Evolutionary conservation across 1,284 basidiomycete species (phyloP).

Genomic region (Coriolopsis trogii): DNA sequence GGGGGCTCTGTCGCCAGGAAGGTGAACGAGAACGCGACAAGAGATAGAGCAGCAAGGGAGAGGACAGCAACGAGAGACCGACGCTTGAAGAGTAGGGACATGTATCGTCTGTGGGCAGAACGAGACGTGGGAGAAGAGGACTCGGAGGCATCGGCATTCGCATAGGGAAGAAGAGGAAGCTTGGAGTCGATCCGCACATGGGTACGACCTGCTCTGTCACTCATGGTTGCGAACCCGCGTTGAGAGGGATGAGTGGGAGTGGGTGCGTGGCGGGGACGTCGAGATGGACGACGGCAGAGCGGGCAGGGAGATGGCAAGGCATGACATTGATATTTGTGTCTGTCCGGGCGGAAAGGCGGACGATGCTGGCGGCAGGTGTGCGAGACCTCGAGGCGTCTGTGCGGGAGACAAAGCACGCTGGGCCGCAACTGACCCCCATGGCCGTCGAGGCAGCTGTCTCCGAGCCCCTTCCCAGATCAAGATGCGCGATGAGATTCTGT

Average conservation of each 20-base stretch:
- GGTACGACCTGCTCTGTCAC: conserved; percentile 9
- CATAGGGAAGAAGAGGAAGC: conserved; percentile 31
- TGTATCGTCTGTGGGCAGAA: conserved; percentile 13
- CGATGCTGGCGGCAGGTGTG: no score
- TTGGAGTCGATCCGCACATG: conserved; percentile 31
- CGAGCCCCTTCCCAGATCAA: neutral
- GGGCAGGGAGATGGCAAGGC: no score
- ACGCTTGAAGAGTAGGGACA: conserved; percentile 22
- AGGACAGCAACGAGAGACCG: conserved; percentile 30
- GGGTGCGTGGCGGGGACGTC: conserved; percentile 5
- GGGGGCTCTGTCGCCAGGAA: conserved; percentile 4
- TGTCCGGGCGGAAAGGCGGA: no score
- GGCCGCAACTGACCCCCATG: no score
- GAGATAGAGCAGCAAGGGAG: conserved; percentile 38
- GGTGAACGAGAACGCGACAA: conserved; percentile 32
- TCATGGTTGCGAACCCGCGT: conserved; percentile 4
- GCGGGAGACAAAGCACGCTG: no score
- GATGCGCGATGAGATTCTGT: neutral
- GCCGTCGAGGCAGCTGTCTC: neutral
- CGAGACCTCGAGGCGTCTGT: neutral
- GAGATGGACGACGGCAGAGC: conserved; percentile 2
- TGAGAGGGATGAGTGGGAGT: conserved; percentile 8
- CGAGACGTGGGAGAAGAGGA: conserved; percentile 18
- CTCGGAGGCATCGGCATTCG: conserved; percentile 20
- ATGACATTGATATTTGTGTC: no score